phyloP scores from a whole-genome alignment of 352 stramenopile species.

The Phytopythium aichiense region DNA sequence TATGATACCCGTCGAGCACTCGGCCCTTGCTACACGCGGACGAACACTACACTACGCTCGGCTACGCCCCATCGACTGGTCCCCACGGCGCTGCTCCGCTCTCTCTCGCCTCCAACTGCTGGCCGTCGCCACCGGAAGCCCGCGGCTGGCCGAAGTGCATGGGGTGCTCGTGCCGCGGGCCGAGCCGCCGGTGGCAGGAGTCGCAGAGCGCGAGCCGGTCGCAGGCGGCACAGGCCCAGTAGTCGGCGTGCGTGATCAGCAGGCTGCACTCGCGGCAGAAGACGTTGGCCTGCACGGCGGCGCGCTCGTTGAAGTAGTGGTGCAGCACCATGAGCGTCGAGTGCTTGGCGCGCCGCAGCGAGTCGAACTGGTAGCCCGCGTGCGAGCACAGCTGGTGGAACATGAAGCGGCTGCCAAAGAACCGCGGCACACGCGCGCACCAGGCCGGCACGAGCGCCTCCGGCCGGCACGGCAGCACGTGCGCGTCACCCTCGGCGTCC shows the following conservation, averaged over 20 bases:
- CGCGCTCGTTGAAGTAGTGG: constrained; percentile 79
- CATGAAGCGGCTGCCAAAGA: constrained; percentile 85
- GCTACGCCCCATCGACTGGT: background rate
- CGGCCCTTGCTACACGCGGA: too few species aligned
- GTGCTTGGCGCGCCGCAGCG: constrained; percentile 84
- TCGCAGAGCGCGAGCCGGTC: constrained; percentile 67
- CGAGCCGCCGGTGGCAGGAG: constrained; percentile 47
- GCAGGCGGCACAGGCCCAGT: constrained; percentile 59
- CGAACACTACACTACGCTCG: too few species aligned
- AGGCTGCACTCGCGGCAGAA: constrained; percentile 78
- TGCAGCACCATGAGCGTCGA: constrained; percentile 90
- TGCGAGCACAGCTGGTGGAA: constrained; percentile 83
- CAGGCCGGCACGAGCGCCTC: constrained; percentile 45
- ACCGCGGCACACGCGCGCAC: constrained; percentile 55
- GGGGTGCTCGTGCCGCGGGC: constrained; percentile 39
- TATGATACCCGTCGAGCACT: too few species aligned
- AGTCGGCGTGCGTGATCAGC: constrained; percentile 68
- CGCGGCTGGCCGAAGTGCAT: constrained; percentile 33
- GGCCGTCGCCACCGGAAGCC: too few species aligned
- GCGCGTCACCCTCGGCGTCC: constrained; percentile 10
- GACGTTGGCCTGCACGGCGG: constrained; percentile 58
- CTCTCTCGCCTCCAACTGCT: background rate
- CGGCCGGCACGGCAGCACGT: constrained; percentile 23
- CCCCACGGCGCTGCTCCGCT: background rate
- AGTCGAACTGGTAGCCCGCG: constrained; percentile 84